Base-by-base conservation (phyloP, 768 basidiomycete species). In the Mycena vitilis region DNA sequence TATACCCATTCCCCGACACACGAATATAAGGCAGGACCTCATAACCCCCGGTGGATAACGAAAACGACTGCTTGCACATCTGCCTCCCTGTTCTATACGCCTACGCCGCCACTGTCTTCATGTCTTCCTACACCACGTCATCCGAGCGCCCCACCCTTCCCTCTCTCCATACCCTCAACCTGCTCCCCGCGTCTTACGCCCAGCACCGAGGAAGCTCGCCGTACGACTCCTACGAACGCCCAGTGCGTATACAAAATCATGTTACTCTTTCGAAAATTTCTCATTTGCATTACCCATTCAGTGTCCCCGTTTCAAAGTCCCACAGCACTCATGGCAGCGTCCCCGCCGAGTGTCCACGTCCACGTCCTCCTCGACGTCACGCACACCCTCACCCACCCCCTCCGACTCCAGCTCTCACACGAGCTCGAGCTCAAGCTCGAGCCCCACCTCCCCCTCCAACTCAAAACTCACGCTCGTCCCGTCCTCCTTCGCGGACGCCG, bases 111-210 rank as follows among this genome's bases (percentile, higher is more conserved):
- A 47, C 30, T 60, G 38, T 52, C 56, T 51, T 53, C 18, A 73
- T 71, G 71, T 66, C 73, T 62, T 66, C 71, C 52, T 40, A 56
- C 57, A 58, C 60, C 9, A 11, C 47, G 8, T 49, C 66, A 22
- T 75, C 80, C 59, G 63, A 75, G 51, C 86, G 86, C 38, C 87
- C 87, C 25, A 85, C 82, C 1, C 84, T 89, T 15, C 88, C 88
- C 16, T 79, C 88, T 13, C 80, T 89, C 13, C 85, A 80, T 63
- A 78, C 85, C 12, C 85, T 88, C 63, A 75, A 84, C 60, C 81
- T 88, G 48, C 75, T 75, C 9, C 71, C 77, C 66, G 51, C 71
- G 71, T 60, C 64, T 36, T 45, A 30, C 47, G 30, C 48, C n/a
- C 52, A 63, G 48, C 42, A 61, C 60, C 37, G 18, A 16, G 47